Conservation (phyloP, 306 rosid genomes). For the Oxytropis ochrocephala region DNA sequence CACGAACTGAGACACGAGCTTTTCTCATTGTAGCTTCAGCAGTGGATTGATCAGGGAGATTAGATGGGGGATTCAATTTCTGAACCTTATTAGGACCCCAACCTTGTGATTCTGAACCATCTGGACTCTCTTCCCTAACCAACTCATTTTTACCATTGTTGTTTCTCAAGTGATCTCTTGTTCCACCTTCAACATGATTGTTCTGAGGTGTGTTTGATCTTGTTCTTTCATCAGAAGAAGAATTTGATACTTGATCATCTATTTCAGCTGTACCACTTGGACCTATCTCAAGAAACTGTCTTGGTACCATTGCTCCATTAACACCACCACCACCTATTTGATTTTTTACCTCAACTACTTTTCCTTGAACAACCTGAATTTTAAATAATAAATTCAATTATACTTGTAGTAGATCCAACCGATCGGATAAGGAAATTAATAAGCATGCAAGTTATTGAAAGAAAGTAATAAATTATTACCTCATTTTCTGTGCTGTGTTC, state of each 20-base stretch:
- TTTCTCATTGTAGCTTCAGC: slow-evolving; percentile 91
- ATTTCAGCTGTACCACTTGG: slow-evolving; percentile 37
- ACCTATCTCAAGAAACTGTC: slow-evolving; percentile 64
- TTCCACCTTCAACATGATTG: slow-evolving; percentile 20
- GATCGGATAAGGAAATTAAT: too few species aligned
- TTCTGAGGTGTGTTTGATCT: slow-evolving; percentile 59
- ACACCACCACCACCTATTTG: slow-evolving; percentile 28
- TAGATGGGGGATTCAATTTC: slow-evolving; percentile 29
- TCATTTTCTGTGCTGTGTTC: slow-evolving; percentile 22
- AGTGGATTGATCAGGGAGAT: slow-evolving; percentile 45
- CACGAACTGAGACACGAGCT: slow-evolving; percentile 96
- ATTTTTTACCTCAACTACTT: slow-evolving; percentile 32
- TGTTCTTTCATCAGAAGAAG: slow-evolving; percentile 77
- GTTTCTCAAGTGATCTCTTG: background rate
- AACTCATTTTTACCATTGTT: slow-evolving; percentile 37
- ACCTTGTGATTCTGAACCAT: slow-evolving; percentile 53
- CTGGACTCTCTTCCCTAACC: slow-evolving; percentile 68
- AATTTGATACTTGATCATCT: slow-evolving; percentile 44
- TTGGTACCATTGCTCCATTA: slow-evolving; percentile 38
- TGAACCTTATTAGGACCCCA: slow-evolving; percentile 62
- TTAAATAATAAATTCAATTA: background rate
- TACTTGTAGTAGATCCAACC: too few species aligned
- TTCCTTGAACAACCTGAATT: slow-evolving; percentile 40
- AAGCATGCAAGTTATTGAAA: background rate
- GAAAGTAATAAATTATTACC: slow-evolving; percentile 14